Base-by-base conservation (phyloP, 805 yeast species). In the Starmera amethionina region DNA sequence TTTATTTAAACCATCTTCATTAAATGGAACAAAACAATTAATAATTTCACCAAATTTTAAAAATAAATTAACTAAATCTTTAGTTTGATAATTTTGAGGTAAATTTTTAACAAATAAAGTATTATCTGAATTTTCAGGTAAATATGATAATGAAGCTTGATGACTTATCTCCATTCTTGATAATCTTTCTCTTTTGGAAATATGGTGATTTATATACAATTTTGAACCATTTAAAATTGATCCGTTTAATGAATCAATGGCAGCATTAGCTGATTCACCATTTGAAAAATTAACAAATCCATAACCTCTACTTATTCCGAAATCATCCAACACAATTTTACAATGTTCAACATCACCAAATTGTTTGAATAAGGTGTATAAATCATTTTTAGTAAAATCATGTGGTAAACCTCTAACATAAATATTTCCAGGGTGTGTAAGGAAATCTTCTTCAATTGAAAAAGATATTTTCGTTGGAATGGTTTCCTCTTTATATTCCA, bases 261-360 rank as follows among this genome's bases (percentile, higher is more conserved):
- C 88, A 22, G 59, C 61, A 38, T 74, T 65, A 2, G 90, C 87
- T 62, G 73, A 66, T 15, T 56, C 60, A 37, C 72, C 70, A 42
- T 63, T 59, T 27, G 65, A 56, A 53, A 68, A 82, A 53, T 80
- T 79, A 27, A 83, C 75, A 59, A 82, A 82, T 8, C 89, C 90
- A 53, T 69, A 75, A 15, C 77, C 73, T 46, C 61, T 65, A n/a
- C 72, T 61, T 19, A 51, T 52, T 11, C 75, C 74, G 42, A 49
- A 61, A 27, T 68, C 71, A 45, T 73, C 72, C 33, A 56, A 51
- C 5, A 73, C 67, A 11, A 73, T 62, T 47, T 73, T 73, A 46
- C 75, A 70, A 10, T 70, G 59, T 10, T 60, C 50, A 18, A 68
- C 55, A 7, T 59, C 57, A 15, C 75, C 75, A 49, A 51, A 68